These are phyloP conservation scores for Erodium moschatum DNA, from an alignment of 441 rosid species.

Conservation along the genomic window DNA sequence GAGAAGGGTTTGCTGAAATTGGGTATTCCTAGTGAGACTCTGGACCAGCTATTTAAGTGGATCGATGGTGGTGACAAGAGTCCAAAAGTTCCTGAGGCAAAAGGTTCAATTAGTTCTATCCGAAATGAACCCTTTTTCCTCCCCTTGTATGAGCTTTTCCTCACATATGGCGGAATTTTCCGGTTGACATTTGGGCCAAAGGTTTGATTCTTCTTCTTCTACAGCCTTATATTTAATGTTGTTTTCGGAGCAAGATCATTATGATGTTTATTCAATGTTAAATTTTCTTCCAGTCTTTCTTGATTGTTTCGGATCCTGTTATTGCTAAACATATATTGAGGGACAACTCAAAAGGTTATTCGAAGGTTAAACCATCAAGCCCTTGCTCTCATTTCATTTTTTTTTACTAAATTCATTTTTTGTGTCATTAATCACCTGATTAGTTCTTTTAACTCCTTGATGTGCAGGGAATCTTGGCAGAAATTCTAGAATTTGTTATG, in stretches of 20 bases:
- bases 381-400: constrained; percentile 7
- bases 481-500: constrained; percentile 95
- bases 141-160: constrained; percentile 79
- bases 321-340: constrained; percentile 80
- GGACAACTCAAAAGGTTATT: constrained; percentile 80
- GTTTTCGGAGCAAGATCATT: not conserved
- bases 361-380: constrained; percentile 45
- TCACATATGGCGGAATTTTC: constrained; percentile 90
- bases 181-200: constrained; percentile 89
- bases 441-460: constrained; percentile 15
- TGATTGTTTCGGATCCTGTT: constrained; percentile 91
- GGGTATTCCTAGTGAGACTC: constrained; percentile 51
- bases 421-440: constrained; percentile 1
- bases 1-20: constrained; percentile 64
- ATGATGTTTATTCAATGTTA: constrained; percentile 4
- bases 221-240: no score
- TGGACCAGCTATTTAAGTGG: constrained; percentile 55
- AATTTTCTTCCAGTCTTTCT: constrained; percentile 53
- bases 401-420: not conserved
- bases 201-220: constrained; percentile 40
- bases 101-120: constrained; percentile 55
- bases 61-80: constrained; percentile 36
- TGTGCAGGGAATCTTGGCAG: constrained; percentile 81
- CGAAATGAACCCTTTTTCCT: constrained; percentile 84
- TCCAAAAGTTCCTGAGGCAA: constrained; percentile 73